Evolutionary conservation across 108 stramenopile species (phyloP), one percentile per base, ranked within the genome.

Genomic region (Mayamaea pseudoterrestris): DNA sequence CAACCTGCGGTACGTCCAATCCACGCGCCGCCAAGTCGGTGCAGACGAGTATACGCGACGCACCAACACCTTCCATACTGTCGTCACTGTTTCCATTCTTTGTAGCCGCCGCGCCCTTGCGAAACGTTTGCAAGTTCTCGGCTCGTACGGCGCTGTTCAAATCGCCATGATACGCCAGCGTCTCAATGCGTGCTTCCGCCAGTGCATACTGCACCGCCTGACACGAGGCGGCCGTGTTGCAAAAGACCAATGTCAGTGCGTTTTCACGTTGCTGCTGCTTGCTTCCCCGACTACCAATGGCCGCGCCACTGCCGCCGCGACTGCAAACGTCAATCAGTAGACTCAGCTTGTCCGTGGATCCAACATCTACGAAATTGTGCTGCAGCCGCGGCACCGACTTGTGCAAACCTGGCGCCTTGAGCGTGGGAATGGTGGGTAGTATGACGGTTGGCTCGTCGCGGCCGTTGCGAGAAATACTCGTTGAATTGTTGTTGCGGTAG

Each of bases 311-410:
- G 27, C 51, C 51, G 18, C 58, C 49, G 18, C 25, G 43, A 14
- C 32, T 27, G 28, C 85, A 67, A 16, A 84, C 43, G 58, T 89
- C 84, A 5, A 85, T 72, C 31, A 97, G 57, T 43, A 94, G 53
- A 50, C 57, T 63, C 12, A 93, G 54, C 57, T 97, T 97, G 57
- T 97, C 96, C 7, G 73, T 65, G 30, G 71, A 77, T 29, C 87
- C 90, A 27, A 88, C 90, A 71, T 93, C 91, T 27, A 95, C 88
- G 62, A 94, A 90, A 8, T 78, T 63, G 58, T 95, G 94, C 39
- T 75, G 66, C 23, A 94, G 47, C 5, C 78, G 83, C 5, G 94
- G 94, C 14, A 95, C 78, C 12, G 87, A 74, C 46, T 78, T 68
- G 70, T 95, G 96, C 43, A 94, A 61, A 39, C 91, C 93, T 6